These are phyloP conservation scores for Suhomyces yuchorum DNA, from an alignment of 1,139 yeast species.

Conservation along the genomic window DNA sequence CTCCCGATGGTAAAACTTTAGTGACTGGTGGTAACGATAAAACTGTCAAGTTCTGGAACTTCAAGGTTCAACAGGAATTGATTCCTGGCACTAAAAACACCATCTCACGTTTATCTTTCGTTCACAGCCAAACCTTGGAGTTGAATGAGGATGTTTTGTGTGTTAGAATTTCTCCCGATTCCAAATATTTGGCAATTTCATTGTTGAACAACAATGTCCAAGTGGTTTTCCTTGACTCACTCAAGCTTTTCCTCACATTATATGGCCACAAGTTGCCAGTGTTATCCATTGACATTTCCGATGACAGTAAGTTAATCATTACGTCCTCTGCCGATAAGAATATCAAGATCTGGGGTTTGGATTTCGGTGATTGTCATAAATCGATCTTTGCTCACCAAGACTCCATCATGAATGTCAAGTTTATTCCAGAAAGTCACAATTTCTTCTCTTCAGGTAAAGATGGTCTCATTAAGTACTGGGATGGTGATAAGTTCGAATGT, in stretches of 20 bases:
- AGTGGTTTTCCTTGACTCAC: constrained; percentile 81
- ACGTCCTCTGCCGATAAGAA: constrained; percentile 97
- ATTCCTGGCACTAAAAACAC: constrained; percentile 69
- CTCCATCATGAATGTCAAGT: constrained; percentile 84
- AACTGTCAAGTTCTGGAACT: constrained; percentile 85
- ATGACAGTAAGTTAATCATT: constrained; percentile 80
- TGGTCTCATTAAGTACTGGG: constrained; percentile 92
- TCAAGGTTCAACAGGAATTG: constrained; percentile 63
- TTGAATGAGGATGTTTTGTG: constrained; percentile 81
- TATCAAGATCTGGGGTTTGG: constrained; percentile 97
- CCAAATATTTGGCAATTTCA: constrained; percentile 77
- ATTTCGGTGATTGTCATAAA: constrained; percentile 97
- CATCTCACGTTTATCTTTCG: constrained; percentile 57
- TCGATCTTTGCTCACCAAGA: constrained; percentile 97
- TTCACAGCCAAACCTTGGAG: constrained; percentile 80
- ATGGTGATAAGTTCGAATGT: constrained; percentile 94
- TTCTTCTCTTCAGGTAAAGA: constrained; percentile 92
- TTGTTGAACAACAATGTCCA: constrained; percentile 91
- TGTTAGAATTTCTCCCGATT: constrained; percentile 82
- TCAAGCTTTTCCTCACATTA: constrained; percentile 82
- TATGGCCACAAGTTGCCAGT: constrained; percentile 98
- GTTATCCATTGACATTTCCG: constrained; percentile 83
- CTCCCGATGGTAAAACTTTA: constrained; percentile 81
- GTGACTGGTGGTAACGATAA: constrained; percentile 96
- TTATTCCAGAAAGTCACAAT: constrained; percentile 81